phyloP scores from a whole-genome alignment of 805 yeast genomes.

The Yamadazyma phyllophila region DNA sequence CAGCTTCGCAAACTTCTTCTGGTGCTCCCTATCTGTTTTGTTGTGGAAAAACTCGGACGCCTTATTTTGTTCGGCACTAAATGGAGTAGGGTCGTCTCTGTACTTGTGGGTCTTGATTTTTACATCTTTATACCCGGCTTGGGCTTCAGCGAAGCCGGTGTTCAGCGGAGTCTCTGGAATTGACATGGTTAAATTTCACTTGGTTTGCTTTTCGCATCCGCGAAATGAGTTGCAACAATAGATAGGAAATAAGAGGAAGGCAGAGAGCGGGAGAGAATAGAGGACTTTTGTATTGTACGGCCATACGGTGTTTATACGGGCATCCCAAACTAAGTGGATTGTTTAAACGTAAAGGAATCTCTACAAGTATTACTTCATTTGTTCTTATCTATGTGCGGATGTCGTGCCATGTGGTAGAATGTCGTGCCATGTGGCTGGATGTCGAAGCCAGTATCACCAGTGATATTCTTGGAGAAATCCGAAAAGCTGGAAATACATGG shows the following conservation, averaged over 20 bases:
- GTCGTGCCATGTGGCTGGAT: no score
- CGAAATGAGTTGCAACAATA: background rate
- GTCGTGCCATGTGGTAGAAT: no score
- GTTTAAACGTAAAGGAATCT: no score
- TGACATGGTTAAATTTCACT: constrained; percentile 8
- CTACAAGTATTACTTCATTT: no score
- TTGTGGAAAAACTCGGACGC: constrained; percentile 25
- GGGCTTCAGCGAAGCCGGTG: constrained; percentile 23
- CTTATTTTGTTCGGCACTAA: constrained; percentile 24
- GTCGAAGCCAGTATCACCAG: no score
- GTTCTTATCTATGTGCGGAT: no score
- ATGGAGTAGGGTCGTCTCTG: constrained; percentile 33
- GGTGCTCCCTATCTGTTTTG: constrained; percentile 30
- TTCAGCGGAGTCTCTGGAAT: constrained; percentile 32
- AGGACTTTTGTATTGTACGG: no score
- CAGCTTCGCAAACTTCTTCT: constrained; percentile 33
- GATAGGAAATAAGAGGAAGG: background rate
- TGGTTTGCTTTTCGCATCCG: constrained; percentile 6
- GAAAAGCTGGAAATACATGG: no score
- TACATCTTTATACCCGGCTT: constrained; percentile 32
- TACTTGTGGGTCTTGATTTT: constrained; percentile 30
- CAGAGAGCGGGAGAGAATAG: background rate
- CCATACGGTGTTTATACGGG: no score
- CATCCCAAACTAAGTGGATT: no score
- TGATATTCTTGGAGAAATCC: no score